Percentiles rank a stretch among this genome's conserved stretches.
These are phyloP conservation scores for Mycena capillaripes DNA, from an alignment of 768 basidiomycete species.

Conservation along the genomic window DNA sequence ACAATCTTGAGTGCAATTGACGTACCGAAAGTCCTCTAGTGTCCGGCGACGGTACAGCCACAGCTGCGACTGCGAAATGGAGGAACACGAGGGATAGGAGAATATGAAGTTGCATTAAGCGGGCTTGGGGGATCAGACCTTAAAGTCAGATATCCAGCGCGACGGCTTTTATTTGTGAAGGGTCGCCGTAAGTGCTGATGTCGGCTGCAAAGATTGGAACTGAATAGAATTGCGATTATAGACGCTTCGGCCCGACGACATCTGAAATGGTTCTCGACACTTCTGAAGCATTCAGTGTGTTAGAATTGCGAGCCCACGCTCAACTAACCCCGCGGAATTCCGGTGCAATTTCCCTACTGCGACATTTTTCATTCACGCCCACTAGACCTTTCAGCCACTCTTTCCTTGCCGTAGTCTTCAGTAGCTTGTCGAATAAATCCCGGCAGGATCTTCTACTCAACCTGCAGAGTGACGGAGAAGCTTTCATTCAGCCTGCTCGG, in stretches of 20 bases:
- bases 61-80: conserved; percentile 6
- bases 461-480: too few species aligned
- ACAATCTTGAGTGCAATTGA: conserved; percentile 5
- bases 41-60: neutral
- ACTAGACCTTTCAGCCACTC: too few species aligned
- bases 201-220: neutral
- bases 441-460: too few species aligned
- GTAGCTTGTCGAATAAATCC: too few species aligned
- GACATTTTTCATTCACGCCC: too few species aligned
- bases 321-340: too few species aligned
- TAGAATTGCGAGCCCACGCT: too few species aligned
- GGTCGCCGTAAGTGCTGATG: neutral
- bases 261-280: neutral
- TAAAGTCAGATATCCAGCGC: neutral
- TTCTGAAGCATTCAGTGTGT: too few species aligned
- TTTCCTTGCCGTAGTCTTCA: too few species aligned
- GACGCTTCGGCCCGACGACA: neutral
- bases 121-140: neutral
- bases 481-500: too few species aligned
- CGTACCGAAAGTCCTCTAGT: conserved; percentile 1
- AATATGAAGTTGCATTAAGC: conserved; percentile 14
- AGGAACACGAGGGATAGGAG: neutral
- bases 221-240: neutral
- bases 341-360: too few species aligned
- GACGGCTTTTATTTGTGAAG: conserved; percentile 5